Base-by-base conservation (phyloP, 345 rosid genomes). In the Pugionium dolabratum region DNA sequence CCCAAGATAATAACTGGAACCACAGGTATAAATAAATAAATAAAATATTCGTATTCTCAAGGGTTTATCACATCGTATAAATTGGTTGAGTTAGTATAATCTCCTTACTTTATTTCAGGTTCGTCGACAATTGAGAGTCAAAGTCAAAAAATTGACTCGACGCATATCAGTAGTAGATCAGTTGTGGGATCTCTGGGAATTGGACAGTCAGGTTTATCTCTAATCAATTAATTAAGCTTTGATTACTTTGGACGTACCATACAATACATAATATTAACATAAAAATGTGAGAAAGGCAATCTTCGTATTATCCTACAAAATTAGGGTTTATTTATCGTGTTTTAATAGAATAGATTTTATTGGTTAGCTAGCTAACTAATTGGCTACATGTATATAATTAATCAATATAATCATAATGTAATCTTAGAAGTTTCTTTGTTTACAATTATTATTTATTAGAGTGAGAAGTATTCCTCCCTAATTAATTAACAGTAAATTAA, bases 121-220 rank as follows among this genome's bases (percentile, higher is more conserved):
- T 40, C 3, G 41, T 60, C 53, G 18, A 18, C 18, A 32, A 18
- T 1, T 50, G 51, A 33, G 7, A 31, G 48, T 37, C 7, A 18
- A 18, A 18, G 41, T 64, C 18, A 40, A 3, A 25, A 40, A 31
- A 40, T 5, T 10, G 35, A 9, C 26, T 37, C 36, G 9, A 61
- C 7, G 33, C 33, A 32, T 47, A 35, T 27, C 37, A 67, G n/a
- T 31, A 9, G 41, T 31, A 26, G 48, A 46, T 47, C 56, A 30
- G 26, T 57, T 18, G 4, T 29, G 4, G 72, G 9, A 37, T 46
- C 63, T 36, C 26, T 67, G 8, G 26, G 55, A 45, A 36, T 58
- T 58, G 41, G 11, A 57, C 50, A 48, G 28, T 58, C 65, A 58
- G 65, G 65, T 66, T 34, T 26, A 48, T 44, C 29, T 65, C 61